Evolutionary conservation across 2,329 filamentous ascomycete genomes (phyloP), one percentile per base, ranked within the genome.

Genomic region (Elsinoe arachidis): DNA sequence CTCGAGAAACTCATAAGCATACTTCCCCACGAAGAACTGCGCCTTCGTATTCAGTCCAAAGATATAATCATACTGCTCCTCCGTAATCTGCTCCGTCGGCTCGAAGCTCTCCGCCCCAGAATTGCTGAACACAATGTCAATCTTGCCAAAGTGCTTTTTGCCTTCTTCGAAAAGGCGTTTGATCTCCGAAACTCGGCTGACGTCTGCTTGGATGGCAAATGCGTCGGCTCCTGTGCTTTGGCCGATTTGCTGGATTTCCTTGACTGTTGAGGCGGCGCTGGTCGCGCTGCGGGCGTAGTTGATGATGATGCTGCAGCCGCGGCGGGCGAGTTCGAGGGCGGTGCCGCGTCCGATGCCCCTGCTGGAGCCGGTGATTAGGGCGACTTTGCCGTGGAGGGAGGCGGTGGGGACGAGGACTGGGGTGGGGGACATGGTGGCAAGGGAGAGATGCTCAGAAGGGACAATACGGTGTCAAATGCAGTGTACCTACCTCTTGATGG

Each of bases 81-180:
- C 78, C 0, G 73, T 79, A 1, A 76, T 74, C 19, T 70, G 63
- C 34, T 76, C 74, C 12, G 84, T 69, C 51, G 30, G 14, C 11
- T 75, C 73, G n/a, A 70, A 73, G 69, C 80, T 74, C 1, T 70
- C 70, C 68, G 77, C 64, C 0, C 76, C 83, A 0, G 82, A 81
- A 60, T 81, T 83, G 2, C 77, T 72, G 46, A 85, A 71, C 2
- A 85, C 61, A 37, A 84, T 75, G 69, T 86, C 82, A 61, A 86
- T 78, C 59, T 75, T 76, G 23, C 77, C 77, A 61, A 79, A 83
- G 41, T 71, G 73, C 2, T 71, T 62, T 1, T 84, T 72, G 0
- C 78, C 73, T 5, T 71, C 69, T 1, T 73, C 66, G 15, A 85
- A 73, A 4, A 85, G 72, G 14, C 66, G 66, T n/a, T 75, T 72